Conservation (phyloP, 2,329 filamentous ascomycete species). For the Paracoccidioides lutzii region DNA sequence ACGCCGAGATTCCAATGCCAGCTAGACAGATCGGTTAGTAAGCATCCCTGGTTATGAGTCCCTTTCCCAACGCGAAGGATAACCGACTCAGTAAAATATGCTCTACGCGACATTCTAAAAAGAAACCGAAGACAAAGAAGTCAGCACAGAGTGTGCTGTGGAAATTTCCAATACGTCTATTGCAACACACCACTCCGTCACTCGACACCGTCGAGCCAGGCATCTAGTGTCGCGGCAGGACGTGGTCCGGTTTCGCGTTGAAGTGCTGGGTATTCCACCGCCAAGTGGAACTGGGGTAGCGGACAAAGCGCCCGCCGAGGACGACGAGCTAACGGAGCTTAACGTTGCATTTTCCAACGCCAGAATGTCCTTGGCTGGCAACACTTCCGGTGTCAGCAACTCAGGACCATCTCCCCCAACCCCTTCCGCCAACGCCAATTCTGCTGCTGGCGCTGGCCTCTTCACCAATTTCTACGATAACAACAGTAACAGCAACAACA, state of each 20-base stretch:
- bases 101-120: neutral
- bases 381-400: neutral
- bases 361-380: constrained; percentile 9
- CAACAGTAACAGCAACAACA: constrained; percentile 16
- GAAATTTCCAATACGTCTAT: constrained; percentile 4
- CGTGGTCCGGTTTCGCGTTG: constrained; percentile 11
- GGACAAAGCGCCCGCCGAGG: constrained; percentile 4
- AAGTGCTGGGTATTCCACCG: constrained; percentile 8
- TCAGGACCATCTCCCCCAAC: neutral
- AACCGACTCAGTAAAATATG: neutral
- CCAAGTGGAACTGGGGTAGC: neutral
- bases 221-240: constrained; percentile 10
- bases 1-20: too few relatives aligned
- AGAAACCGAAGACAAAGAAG: neutral
- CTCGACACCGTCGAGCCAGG: constrained; percentile 12
- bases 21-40: too few relatives aligned
- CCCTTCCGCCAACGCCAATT: neutral
- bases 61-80: neutral
- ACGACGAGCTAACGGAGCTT: constrained; percentile 20
- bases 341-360: constrained; percentile 23
- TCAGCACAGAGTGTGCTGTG: constrained; percentile 5
- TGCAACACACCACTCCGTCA: constrained; percentile 1
- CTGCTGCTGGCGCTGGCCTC: constrained; percentile 12
- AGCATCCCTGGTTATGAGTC: too few relatives aligned
- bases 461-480: constrained; percentile 24